phyloP scores from a whole-genome alignment of 2,329 filamentous ascomycete genomes.

The Colletotrichum sp. region DNA sequence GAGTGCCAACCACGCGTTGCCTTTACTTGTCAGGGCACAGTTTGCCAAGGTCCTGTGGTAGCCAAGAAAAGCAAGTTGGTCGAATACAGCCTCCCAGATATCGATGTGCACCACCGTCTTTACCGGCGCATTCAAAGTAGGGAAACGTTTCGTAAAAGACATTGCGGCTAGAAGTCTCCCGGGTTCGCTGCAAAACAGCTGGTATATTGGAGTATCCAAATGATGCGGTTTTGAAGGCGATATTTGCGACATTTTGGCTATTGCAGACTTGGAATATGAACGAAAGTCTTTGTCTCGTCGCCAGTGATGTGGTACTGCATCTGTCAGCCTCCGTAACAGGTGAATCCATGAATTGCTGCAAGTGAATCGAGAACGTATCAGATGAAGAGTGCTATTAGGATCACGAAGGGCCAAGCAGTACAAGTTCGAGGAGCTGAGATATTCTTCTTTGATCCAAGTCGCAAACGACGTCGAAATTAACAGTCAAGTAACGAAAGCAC shows the following conservation, averaged over 20 bases:
- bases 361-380: rapidly evolving
- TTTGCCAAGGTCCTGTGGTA: neutral
- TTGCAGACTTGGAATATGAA: neutral
- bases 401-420: neutral
- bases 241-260: neutral
- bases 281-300: neutral
- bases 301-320: neutral
- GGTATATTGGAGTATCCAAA: neutral
- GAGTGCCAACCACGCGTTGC: neutral
- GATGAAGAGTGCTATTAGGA: rapidly evolving
- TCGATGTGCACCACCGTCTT: neutral
- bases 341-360: neutral
- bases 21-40: neutral
- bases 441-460: rapidly evolving
- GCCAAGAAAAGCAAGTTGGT: neutral
- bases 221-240: neutral
- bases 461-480: neutral
- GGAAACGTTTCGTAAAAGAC: neutral
- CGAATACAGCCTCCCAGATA: neutral
- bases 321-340: neutral
- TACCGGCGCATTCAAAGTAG: neutral
- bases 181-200: neutral
- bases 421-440: rapidly evolving
- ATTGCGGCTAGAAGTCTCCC: neutral
- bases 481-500: neutral